Base-by-base conservation (phyloP, 23 red algal species). In the Gracilaria caudata region DNA sequence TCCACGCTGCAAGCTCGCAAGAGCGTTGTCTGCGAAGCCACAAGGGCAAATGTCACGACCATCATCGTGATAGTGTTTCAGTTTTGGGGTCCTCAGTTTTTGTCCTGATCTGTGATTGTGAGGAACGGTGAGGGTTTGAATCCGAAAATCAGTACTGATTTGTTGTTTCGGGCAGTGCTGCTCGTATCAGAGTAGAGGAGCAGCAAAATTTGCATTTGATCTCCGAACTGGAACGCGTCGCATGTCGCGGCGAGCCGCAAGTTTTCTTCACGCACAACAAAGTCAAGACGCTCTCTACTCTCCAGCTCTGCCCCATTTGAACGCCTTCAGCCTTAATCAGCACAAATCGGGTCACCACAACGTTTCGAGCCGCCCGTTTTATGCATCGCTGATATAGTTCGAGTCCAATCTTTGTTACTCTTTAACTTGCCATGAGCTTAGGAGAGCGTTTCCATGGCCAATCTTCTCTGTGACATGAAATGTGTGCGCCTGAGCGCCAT, bases 401-500 rank as follows among this genome's bases (percentile, higher is more conserved):
- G 26, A 25, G 26, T 30, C 61, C 4, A 35, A 66, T 35, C 61
- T 33, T 26, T 66, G 25, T 4, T 35, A 25, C 29, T 33, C 30
- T 36, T 14, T 36, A 36, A 66, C n/a, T 35, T 66, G 61, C 32
- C 35, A 66, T 66, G 61, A 66, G 30, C 26, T 66, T 66, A 37
- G 61, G 61, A 66, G 61, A 66, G 70, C 24, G 70, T 75, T 75
- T 40, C 11, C 14, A 46, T 75, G 70, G 21, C 37, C 4, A 75
- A 75, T 13, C 20, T 75, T 26, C 29, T 49, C 26, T 26, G 24
- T 49, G 70, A 75, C 70, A 75, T 75, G 70, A 75, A 75, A 75
- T 43, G 21, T 49, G 19, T 75, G 70, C 70, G 43, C 4, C 9
- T 49, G 70, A 75, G 70, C 37, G 14, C 70, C 19, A 75, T 75